Percentiles rank a stretch among this genome's conserved stretches.
phyloP scores from a whole-genome alignment of 495 filamentous ascomycete genomes.

The Podospora pseudocomata region DNA sequence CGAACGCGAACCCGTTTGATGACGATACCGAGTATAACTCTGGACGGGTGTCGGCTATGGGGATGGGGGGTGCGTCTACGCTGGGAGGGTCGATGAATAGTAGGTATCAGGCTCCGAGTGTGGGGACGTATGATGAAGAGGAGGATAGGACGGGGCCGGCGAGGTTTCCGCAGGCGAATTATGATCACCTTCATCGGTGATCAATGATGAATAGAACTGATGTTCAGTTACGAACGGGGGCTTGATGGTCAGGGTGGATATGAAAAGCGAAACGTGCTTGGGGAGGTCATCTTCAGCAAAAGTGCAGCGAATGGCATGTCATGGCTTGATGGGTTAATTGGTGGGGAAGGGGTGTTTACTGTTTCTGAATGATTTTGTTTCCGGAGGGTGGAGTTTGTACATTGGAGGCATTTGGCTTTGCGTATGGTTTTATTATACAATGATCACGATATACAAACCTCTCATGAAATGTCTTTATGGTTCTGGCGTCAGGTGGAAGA shows the following conservation, averaged over 20 bases:
- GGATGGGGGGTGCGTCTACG: conserved; percentile 3
- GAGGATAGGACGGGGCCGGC: conserved; percentile 39
- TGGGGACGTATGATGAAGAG: conserved; percentile 32
- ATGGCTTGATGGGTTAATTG: not conserved
- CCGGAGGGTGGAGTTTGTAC: not conserved
- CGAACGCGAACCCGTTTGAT: conserved; percentile 39
- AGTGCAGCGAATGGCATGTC: not conserved
- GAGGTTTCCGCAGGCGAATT: conserved; percentile 42
- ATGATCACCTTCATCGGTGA: conserved; percentile 38
- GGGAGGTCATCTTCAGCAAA: not conserved
- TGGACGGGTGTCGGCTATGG: conserved; percentile 25
- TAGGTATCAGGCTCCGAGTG: conserved; percentile 36
- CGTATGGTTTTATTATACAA: not conserved
- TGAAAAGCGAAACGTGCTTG: not conserved
- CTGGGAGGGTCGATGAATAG: not conserved
- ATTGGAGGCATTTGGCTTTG: not conserved
- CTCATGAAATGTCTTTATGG: not conserved
- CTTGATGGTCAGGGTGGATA: not conserved
- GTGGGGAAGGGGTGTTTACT: not conserved
- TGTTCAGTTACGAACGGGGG: too few species aligned
- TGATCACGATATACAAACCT: not conserved
- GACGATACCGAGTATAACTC: conserved; percentile 37
- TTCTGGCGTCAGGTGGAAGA: not conserved
- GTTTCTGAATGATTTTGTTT: not conserved
- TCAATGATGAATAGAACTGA: not conserved